A percentile compares a stretch with the other conserved stretches of the same genome.
Evolutionary conservation across 768 basidiomycete genomes (phyloP).

Genomic region (Kwoniella sp.): DNA sequence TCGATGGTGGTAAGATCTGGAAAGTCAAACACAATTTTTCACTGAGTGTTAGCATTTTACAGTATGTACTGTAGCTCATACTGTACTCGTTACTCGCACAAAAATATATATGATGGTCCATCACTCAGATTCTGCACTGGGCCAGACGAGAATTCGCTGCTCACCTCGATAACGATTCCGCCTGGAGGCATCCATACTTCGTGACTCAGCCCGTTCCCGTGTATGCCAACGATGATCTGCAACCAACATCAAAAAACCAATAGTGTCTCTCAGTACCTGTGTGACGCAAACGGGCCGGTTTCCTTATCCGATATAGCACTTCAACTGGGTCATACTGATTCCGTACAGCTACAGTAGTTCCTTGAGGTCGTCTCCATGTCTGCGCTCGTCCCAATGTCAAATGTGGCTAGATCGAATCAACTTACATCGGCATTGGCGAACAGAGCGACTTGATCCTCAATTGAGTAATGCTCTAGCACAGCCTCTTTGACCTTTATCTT

Average conservation of each 20-base stretch:
- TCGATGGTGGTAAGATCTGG: neutral
- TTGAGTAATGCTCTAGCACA: neutral
- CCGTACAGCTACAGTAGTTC: too few species aligned
- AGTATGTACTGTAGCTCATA: too few species aligned
- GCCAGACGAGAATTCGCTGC: neutral
- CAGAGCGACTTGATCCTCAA: slow-evolving; percentile 2
- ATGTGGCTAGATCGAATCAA: neutral
- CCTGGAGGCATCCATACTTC: slow-evolving; percentile 12
- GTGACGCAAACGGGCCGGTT: too few species aligned
- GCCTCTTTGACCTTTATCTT: slow-evolving; percentile 6
- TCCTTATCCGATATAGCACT: too few species aligned
- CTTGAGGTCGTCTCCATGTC: too few species aligned
- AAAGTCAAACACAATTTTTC: neutral
- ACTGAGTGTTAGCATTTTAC: too few species aligned
- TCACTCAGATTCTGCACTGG: neutral
- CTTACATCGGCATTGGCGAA: slow-evolving; percentile 17
- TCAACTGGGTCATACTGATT: too few species aligned
- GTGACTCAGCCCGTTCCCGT: slow-evolving; percentile 15
- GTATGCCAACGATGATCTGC: slow-evolving; percentile 14
- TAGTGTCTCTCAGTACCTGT: too few species aligned
- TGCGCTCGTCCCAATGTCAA: too few species aligned
- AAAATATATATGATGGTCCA: too few species aligned
- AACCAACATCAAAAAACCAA: neutral
- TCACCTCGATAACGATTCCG: slow-evolving; percentile 12
- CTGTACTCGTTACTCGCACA: too few species aligned